Base-by-base conservation (phyloP, 2,329 filamentous ascomycete species). In the Ascochyta lentis region DNA sequence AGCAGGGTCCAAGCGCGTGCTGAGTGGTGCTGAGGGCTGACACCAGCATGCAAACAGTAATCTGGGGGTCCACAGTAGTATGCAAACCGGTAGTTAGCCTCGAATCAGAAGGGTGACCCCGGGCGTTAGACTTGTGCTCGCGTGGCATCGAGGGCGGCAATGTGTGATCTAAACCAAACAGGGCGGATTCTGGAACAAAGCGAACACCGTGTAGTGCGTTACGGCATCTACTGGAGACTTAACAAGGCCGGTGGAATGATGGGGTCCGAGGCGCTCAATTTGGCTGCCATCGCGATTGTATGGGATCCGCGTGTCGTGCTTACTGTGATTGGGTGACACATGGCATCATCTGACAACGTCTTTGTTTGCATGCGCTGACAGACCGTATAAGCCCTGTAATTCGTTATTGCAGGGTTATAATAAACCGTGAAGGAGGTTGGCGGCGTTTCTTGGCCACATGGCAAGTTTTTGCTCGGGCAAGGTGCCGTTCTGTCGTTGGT, bases 281-380 rank as follows among this genome's bases (percentile, higher is more conserved):
- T 49, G 51, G 40, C 54, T 22, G 4, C n/a, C 13, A 43, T 43
- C 47, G 38, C 38, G 42, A 37, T 56, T 27, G 38, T 31, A 29
- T 24, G 31, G 39, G 35, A 31, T 43, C 31, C 55, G 47, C 58
- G 41, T 60, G 49, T 49, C 58, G 49, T 52, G 26, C 57, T 41
- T 13, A 47, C 29, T 13, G 24, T 50, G 51, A 61, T 58, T 58
- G 56, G 55, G 47, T 40, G 40, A 43, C 37, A 45, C 43, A 31
- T 7, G 22, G 41, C 41, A 34, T 58, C 54, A 53, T 61, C 55
- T 58, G 58, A 61, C 56, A 13, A 27, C 5, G 29, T 23, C 49
- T 45, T 44, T 46, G 54, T 45, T 39, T 41, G 44, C 22, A 45
- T 49, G 41, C 34, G 49, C 54, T 54, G 40, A 48, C 34, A 40